Conservation (phyloP, 345 rosid species). For the Excoecaria agallocha region DNA sequence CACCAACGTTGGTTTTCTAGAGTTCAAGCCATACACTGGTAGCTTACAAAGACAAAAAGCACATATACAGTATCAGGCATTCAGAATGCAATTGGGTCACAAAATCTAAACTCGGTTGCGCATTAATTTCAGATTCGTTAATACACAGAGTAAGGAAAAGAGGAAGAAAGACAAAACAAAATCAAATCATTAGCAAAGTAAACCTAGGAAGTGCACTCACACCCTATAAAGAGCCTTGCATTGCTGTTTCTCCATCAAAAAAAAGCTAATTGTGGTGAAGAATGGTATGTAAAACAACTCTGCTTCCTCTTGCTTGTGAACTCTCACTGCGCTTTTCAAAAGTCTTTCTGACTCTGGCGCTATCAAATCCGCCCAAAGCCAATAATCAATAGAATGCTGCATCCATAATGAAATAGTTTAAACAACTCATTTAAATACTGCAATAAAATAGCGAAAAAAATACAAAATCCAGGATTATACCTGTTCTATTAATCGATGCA, state of each 20-base stretch:
- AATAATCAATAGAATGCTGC: constrained; percentile 94
- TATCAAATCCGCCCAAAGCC: constrained; percentile 95
- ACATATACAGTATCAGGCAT: not conserved
- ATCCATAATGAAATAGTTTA: not conserved
- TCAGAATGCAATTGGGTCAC: constrained; percentile 1
- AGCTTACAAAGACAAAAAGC: not conserved
- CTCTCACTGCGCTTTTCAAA: constrained; percentile 78
- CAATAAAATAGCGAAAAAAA: not conserved
- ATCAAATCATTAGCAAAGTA: constrained; percentile 1
- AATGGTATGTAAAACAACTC: constrained; percentile 85
- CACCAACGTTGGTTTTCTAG: not conserved
- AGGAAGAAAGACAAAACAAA: not conserved
- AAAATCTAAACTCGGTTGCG: not conserved
- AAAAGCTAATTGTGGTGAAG: constrained; percentile 88
- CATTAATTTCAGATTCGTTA: not conserved
- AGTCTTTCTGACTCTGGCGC: constrained; percentile 74
- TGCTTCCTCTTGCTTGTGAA: constrained; percentile 70
- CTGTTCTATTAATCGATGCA: constrained; percentile 92
- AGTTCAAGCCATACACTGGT: constrained; percentile 2
- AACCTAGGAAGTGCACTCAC: constrained; percentile 66
- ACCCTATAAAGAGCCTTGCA: constrained; percentile 99
- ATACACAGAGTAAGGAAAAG: not conserved
- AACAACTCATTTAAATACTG: not conserved
- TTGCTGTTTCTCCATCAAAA: constrained; percentile 87
- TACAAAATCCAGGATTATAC: constrained; percentile 24